phyloP scores from a whole-genome alignment of 2,329 filamentous ascomycete species.

The Rhynchosporium agropyri region DNA sequence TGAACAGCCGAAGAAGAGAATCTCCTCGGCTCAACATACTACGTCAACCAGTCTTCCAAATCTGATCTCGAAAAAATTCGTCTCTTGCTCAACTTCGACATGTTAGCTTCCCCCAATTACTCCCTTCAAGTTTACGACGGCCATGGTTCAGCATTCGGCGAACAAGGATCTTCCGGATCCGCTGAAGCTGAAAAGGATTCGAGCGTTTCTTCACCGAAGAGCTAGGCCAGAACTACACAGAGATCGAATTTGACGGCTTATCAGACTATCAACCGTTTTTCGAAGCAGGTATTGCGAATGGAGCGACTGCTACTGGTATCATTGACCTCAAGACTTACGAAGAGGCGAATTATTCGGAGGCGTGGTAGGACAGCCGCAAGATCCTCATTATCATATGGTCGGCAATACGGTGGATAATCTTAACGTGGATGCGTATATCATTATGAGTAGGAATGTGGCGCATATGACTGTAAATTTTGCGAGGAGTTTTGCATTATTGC shows the following conservation, averaged over 20 bases:
- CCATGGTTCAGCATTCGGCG: constrained; percentile 68
- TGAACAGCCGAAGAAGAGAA: constrained; percentile 65
- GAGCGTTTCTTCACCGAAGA: constrained; percentile 28
- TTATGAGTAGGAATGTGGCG: constrained; percentile 57
- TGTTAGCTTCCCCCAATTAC: constrained; percentile 62
- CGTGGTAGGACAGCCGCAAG: constrained; percentile 58
- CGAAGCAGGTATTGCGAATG: constrained; percentile 67
- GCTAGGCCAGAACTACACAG: constrained; percentile 23
- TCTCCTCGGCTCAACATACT: constrained; percentile 63
- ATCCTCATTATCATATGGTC: constrained; percentile 44
- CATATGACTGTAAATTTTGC: constrained; percentile 31
- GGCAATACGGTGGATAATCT: constrained; percentile 51
- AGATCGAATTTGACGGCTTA: constrained; percentile 57
- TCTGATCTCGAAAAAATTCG: constrained; percentile 63
- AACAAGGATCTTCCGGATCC: constrained; percentile 64
- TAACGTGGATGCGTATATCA: constrained; percentile 60
- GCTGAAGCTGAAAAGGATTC: constrained; percentile 28
- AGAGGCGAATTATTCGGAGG: constrained; percentile 71
- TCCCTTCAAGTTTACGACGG: constrained; percentile 68
- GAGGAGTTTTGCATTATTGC: constrained; percentile 24
- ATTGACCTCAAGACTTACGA: constrained; percentile 72
- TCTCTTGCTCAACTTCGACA: constrained; percentile 57
- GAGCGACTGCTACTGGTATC: constrained; percentile 75
- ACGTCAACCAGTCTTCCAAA: constrained; percentile 53
- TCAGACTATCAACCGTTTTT: constrained; percentile 81